Evolutionary conservation across 1,284 basidiomycete species (phyloP).

Genomic region (Ganoderma lucidum): DNA sequence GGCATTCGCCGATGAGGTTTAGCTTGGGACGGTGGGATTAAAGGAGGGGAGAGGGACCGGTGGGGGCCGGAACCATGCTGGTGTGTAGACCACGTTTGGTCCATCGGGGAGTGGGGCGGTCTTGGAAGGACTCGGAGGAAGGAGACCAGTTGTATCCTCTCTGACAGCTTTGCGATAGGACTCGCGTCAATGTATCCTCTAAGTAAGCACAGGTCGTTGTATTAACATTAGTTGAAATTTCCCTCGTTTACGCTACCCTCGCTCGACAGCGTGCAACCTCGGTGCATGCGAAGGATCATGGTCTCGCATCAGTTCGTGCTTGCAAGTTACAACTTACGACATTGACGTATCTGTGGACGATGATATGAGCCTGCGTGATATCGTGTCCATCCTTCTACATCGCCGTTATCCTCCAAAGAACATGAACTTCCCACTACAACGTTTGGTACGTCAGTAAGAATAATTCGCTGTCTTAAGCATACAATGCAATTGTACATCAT

Average conservation of each 20-base stretch:
- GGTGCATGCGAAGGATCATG: too few species aligned
- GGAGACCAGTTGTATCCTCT: constrained; percentile 13
- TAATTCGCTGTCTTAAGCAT: too few species aligned
- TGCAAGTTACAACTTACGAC: too few species aligned
- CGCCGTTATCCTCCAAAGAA: too few species aligned
- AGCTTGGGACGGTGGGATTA: neutral
- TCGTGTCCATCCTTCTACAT: too few species aligned
- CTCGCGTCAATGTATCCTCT: constrained; percentile 29
- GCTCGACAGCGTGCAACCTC: neutral
- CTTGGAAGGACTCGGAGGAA: neutral
- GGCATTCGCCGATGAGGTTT: neutral
- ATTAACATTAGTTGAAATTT: constrained; percentile 28
- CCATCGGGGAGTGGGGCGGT: neutral
- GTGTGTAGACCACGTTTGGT: too few species aligned
- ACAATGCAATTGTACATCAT: neutral
- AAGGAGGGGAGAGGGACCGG: neutral
- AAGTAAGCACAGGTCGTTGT: constrained; percentile 26
- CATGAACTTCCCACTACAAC: too few species aligned
- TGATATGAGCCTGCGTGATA: too few species aligned
- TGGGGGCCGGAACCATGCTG: neutral
- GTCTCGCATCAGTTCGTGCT: too few species aligned
- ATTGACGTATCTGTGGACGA: too few species aligned
- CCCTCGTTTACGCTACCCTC: constrained; percentile 1
- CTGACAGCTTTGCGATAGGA: constrained; percentile 22
- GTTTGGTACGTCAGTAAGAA: too few species aligned